phyloP scores from a whole-genome alignment of 116 monocot species.

The Cymodocea nodosa region DNA sequence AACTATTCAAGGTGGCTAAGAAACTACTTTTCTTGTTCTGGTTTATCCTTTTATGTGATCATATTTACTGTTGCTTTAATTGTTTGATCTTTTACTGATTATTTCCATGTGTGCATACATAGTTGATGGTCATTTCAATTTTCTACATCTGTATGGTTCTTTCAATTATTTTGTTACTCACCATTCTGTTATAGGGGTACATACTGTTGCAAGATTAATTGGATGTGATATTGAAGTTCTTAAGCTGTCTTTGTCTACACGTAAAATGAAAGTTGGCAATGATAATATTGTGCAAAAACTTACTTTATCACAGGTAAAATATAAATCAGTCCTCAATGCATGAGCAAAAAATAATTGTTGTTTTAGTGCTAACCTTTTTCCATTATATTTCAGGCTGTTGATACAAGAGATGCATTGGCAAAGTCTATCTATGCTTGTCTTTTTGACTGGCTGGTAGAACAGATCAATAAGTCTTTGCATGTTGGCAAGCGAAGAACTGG shows the following conservation, averaged over 20 bases:
- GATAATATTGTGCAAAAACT: conserved; percentile 68
- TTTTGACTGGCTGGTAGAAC: conserved; percentile 77
- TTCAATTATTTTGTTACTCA: conserved; percentile 2
- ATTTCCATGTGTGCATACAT: not conserved
- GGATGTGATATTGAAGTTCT: conserved; percentile 43
- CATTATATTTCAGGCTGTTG: conserved; percentile 40
- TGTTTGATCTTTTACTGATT: not conserved
- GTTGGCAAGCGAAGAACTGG: conserved; percentile 52
- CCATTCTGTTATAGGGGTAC: conserved; percentile 18
- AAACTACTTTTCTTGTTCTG: too few relatives aligned
- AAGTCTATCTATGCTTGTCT: conserved; percentile 63
- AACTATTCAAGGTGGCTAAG: too few relatives aligned
- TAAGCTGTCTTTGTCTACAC: conserved; percentile 63
- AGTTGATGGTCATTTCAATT: not conserved
- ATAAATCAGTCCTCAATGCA: not conserved
- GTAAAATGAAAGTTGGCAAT: conserved; percentile 69
- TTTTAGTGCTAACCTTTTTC: not conserved
- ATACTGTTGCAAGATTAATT: conserved; percentile 61
- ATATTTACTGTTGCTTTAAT: too few relatives aligned
- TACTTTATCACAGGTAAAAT: conserved; percentile 56
- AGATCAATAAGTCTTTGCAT: conserved; percentile 63
- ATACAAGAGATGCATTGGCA: conserved; percentile 75
- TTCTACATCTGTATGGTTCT: not conserved
- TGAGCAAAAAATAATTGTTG: not conserved
- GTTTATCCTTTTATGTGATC: too few relatives aligned